These are phyloP conservation scores for Acanthamoeba rhysodes DNA, from an alignment of 208 protist genomes.

Conservation along the genomic window DNA sequence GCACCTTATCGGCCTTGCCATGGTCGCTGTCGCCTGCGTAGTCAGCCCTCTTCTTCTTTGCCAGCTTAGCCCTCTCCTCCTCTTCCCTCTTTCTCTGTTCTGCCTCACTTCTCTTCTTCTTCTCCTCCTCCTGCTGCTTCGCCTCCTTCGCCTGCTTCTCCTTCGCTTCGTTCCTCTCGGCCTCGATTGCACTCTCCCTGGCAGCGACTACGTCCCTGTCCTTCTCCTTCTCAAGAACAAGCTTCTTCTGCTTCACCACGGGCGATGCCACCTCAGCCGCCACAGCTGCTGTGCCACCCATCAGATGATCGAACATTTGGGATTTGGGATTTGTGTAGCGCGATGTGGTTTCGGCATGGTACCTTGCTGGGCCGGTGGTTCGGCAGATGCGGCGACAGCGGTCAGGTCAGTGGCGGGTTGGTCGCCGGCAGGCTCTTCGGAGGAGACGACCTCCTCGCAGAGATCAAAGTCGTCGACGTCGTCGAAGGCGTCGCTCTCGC, in stretches of 20 bases:
- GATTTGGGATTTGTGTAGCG: background rate
- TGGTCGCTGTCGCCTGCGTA: background rate
- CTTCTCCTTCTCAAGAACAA: background rate
- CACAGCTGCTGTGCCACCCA: no score
- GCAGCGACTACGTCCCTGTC: background rate
- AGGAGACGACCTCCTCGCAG: background rate
- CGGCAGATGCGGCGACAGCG: background rate
- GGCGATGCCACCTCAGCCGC: no score
- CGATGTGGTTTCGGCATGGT: background rate
- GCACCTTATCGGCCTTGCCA: background rate
- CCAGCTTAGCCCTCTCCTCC: background rate
- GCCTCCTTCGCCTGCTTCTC: background rate
- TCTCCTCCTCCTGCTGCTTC: background rate
- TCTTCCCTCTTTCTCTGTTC: background rate
- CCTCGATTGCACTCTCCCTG: background rate
- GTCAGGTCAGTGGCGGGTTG: background rate
- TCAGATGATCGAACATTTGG: background rate
- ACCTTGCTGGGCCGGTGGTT: background rate
- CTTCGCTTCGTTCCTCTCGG: no score
- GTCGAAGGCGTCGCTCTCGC: background rate
- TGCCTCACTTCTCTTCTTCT: background rate
- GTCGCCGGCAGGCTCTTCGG: background rate
- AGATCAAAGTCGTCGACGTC: slow-evolving; percentile 49
- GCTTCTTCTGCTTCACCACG: background rate
- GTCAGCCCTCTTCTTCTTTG: no score